These are phyloP conservation scores for Turnera subulata DNA, from an alignment of 345 rosid genomes.

Conservation along the genomic window DNA sequence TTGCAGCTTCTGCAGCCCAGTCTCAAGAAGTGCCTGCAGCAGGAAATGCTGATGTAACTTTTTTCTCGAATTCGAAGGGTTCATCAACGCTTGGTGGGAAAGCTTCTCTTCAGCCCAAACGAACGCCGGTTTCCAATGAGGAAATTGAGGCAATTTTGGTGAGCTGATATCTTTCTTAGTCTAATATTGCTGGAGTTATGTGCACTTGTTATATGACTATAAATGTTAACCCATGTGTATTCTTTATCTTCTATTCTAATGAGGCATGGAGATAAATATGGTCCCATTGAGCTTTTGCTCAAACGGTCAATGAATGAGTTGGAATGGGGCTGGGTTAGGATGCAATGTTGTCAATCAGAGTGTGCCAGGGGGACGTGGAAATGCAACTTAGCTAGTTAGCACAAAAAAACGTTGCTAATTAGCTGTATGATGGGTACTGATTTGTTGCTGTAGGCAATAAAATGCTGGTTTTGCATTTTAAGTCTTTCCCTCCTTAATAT, in stretches of 20 bases:
- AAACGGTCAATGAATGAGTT: not conserved
- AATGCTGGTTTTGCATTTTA: not conserved
- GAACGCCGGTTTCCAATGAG: constrained; percentile 69
- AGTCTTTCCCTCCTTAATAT: too few relatives aligned
- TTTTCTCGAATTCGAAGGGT: constrained; percentile 50
- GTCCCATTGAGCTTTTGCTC: not conserved
- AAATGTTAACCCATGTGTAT: not conserved
- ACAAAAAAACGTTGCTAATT: too few relatives aligned
- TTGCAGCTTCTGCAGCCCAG: constrained; percentile 42
- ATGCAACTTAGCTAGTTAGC: too few relatives aligned
- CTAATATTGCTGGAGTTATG: not conserved
- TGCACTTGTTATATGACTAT: not conserved
- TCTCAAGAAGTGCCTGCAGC: constrained; percentile 28
- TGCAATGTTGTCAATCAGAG: too few relatives aligned
- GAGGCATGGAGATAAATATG: not conserved
- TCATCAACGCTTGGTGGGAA: constrained; percentile 56
- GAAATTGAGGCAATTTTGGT: constrained; percentile 91
- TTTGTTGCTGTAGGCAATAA: not conserved
- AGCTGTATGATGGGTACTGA: too few relatives aligned
- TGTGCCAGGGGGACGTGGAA: too few relatives aligned
- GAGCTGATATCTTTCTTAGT: constrained; percentile 10
- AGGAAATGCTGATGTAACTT: constrained; percentile 41
- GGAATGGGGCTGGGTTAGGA: too few relatives aligned
- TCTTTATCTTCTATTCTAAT: not conserved
- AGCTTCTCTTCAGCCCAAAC: constrained; percentile 86